phyloP scores from a whole-genome alignment of 805 yeast genomes.

The Starmerella sp. region DNA sequence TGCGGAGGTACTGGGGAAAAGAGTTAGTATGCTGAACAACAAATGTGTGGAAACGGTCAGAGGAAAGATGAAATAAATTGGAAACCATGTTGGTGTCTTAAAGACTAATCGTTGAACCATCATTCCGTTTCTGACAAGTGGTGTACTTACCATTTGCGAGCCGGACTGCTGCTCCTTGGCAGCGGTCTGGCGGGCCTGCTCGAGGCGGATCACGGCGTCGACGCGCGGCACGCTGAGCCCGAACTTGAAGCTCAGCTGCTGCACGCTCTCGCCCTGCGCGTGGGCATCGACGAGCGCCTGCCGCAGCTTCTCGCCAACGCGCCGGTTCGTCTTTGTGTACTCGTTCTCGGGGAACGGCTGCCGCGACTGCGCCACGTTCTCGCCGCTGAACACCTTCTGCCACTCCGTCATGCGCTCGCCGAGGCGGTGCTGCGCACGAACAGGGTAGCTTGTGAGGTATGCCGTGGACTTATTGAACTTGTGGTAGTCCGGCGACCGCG shows the following conservation, averaged over 20 bases:
- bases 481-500: slow-evolving; percentile 36
- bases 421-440: slow-evolving; percentile 24
- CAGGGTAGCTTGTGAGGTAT: slow-evolving; percentile 25
- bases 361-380: slow-evolving; percentile 17
- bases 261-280: slow-evolving; percentile 45
- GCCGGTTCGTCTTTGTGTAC: slow-evolving; percentile 54
- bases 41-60: slow-evolving; percentile 12
- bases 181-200: slow-evolving; percentile 45
- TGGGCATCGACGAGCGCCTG: slow-evolving; percentile 47
- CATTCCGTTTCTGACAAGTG: slow-evolving; percentile 28
- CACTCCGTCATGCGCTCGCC: slow-evolving; percentile 22
- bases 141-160: slow-evolving; percentile 40
- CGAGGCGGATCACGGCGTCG: slow-evolving; percentile 72
- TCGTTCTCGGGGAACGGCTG: slow-evolving; percentile 77
- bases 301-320: slow-evolving; percentile 50
- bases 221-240: slow-evolving; percentile 77
- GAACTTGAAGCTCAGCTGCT: slow-evolving; percentile 64
- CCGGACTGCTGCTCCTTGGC: slow-evolving; percentile 32
- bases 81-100: slow-evolving; percentile 55
- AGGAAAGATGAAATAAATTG: slow-evolving; percentile 11
- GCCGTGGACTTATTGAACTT: slow-evolving; percentile 50
- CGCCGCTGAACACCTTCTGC: slow-evolving; percentile 23
- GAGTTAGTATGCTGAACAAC: slow-evolving; percentile 16
- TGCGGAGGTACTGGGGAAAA: slow-evolving; percentile 30
- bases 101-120: slow-evolving; percentile 64